These are phyloP conservation scores for Crithidia sp. DNA, from an alignment of 208 protist species.

Conservation along the genomic window DNA sequence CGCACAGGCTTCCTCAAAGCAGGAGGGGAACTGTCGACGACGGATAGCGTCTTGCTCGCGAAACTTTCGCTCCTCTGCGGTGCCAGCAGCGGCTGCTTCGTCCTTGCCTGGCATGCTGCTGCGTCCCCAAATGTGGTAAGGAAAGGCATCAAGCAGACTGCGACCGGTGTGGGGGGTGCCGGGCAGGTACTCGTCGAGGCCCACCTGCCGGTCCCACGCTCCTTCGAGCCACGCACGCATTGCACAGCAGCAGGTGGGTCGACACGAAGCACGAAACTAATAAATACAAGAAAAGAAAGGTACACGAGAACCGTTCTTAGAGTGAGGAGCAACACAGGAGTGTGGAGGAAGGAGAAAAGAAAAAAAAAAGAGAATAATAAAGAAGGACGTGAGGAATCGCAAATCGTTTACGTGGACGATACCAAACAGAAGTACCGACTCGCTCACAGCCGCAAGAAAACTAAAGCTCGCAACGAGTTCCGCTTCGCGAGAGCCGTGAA, in stretches of 20 bases:
- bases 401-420: too few species aligned
- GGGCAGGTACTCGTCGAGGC: constrained; percentile 66
- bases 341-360: not conserved
- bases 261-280: too few species aligned
- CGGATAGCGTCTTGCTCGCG: constrained; percentile 34
- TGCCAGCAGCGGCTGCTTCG: not conserved
- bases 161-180: constrained; percentile 40
- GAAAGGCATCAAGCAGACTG: constrained; percentile 36
- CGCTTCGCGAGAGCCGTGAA: too few species aligned
- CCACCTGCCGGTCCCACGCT: constrained; percentile 40
- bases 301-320: too few species aligned
- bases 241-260: too few species aligned
- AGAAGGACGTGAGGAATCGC: too few species aligned
- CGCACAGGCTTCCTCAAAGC: constrained; percentile 68
- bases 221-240: constrained; percentile 30
- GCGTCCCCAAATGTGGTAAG: constrained; percentile 41
- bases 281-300: not conserved
- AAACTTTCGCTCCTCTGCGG: constrained; percentile 12
- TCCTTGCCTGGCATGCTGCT: constrained; percentile 13
- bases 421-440: too few species aligned
- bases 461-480: too few species aligned
- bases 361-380: not conserved
- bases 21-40: constrained; percentile 46
- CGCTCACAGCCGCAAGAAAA: too few species aligned
- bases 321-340: too few species aligned